Evolutionary conservation across 1,139 yeast species (phyloP), one percentile per base, ranked within the genome.

Genomic region (Eremothecium coryli): DNA sequence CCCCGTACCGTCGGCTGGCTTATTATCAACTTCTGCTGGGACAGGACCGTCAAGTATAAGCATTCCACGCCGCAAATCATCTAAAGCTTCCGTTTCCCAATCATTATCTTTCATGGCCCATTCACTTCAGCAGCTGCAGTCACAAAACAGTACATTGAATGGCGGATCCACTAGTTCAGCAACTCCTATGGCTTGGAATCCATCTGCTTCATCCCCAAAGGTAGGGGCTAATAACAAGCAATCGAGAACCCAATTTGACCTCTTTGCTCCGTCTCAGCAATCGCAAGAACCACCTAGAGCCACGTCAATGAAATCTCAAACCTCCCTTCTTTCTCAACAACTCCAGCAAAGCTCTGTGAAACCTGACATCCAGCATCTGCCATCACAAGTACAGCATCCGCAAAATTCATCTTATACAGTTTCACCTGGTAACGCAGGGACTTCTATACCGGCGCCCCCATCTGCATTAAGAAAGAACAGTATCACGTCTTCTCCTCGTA

Each of bases 281-380:
- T 38, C 42, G 5, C 40, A 40, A 3, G 34, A 37, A 13, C 26
- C 33, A 9, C 35, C 49, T 13, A 37, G 36, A 15, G 36, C 40
- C 7, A 33, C 32, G 13, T 39, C 49, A 7, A 45, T 38, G 15
- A 48, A 43, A 29, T 40, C 54, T 8, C 56, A 47, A 26, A 54
- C 57, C 2, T 54, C 60, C 10, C 37, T 55, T 24, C 36, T 55
- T 23, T 55, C 60, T 2, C 60, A 55, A 32, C 60, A 55, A 34
- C 30, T 54, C 16, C 58, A 53, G 29, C 48, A 42, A 14, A 27
- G 17, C 14, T 14, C 20, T 16, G 7, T 11, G 4, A 16, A 4
- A 16, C 5, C 4, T 3, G 22, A 4, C n/a, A 20, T 4, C 4
- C 20, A 27, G 20, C 23, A 13, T 4, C 13, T 5, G 5, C 24